Percentiles rank a stretch among this genome's conserved stretches.
Conservation (phyloP, 225 moss, liverwort and hornwort genomes). For the Climacium dendroides region DNA sequence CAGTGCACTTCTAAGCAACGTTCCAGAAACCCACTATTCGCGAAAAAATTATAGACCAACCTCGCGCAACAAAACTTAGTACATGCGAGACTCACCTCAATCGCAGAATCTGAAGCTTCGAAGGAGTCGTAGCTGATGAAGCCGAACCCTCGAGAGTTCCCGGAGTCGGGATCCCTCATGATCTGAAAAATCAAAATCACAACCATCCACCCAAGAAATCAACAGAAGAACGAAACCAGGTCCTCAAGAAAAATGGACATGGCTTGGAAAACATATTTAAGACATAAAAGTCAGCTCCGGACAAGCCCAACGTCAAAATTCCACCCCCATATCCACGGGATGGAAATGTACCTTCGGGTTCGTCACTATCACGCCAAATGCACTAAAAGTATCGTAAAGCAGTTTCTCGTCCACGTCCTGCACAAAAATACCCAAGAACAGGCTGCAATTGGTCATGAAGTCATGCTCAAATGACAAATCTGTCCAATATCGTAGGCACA, state of each 20-base stretch:
- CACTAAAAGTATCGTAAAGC: slow-evolving; percentile 88
- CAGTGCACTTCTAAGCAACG: not conserved
- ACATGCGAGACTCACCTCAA: slow-evolving; percentile 43
- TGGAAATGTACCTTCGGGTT: slow-evolving; percentile 64
- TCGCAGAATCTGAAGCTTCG: slow-evolving; percentile 93
- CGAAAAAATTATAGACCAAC: not conserved
- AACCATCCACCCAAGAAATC: not conserved
- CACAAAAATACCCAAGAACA: not conserved
- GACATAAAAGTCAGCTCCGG: not conserved
- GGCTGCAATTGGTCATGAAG: not conserved
- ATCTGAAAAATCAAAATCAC: slow-evolving; percentile 27
- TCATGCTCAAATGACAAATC: too few relatives aligned
- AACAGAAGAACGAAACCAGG: not conserved
- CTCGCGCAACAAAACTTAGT: not conserved
- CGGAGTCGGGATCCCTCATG: slow-evolving; percentile 97
- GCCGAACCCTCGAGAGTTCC: slow-evolving; percentile 98
- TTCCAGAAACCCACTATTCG: not conserved
- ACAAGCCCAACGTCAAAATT: not conserved
- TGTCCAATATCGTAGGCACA: not conserved
- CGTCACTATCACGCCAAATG: slow-evolving; percentile 94
- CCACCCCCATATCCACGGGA: not conserved
- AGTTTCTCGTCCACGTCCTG: slow-evolving; percentile 98
- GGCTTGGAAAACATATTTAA: not conserved
- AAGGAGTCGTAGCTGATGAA: slow-evolving; percentile 99
- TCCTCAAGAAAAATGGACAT: not conserved